These are phyloP conservation scores for Paraphoma sp. DNA, from an alignment of 2,329 filamentous ascomycete genomes.

Conservation along the genomic window DNA sequence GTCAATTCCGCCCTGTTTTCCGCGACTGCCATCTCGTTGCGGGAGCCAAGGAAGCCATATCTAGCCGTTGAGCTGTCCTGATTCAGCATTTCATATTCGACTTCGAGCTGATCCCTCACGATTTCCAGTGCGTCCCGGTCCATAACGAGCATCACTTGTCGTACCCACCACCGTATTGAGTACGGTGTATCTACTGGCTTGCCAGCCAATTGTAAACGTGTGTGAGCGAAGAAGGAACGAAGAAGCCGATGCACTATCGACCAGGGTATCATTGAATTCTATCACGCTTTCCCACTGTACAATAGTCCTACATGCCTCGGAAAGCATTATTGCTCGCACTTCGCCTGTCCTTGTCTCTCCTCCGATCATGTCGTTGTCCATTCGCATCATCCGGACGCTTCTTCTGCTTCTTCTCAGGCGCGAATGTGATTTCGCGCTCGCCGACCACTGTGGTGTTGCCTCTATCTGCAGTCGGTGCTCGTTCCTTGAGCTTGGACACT, in stretches of 20 bases:
- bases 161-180: too few relatives aligned
- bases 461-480: slow-evolving; percentile 15
- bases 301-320: slow-evolving; percentile 61
- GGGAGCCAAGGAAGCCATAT: too few relatives aligned
- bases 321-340: slow-evolving; percentile 81
- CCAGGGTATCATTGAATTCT: slow-evolving; percentile 14
- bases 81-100: too few relatives aligned
- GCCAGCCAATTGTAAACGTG: too few relatives aligned
- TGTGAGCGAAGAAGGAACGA: not conserved
- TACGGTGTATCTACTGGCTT: too few relatives aligned
- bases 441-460: slow-evolving; percentile 51
- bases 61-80: too few relatives aligned
- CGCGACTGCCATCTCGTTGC: not conserved
- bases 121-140: too few relatives aligned
- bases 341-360: slow-evolving; percentile 63
- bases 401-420: slow-evolving; percentile 62
- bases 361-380: slow-evolving; percentile 42
- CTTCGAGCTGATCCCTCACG: too few relatives aligned
- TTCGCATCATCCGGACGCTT: slow-evolving; percentile 38
- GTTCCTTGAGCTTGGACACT: slow-evolving; percentile 51
- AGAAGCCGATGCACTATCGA: not conserved
- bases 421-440: slow-evolving; percentile 74
- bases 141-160: too few relatives aligned
- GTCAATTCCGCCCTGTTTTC: not conserved
- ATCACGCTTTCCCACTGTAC: not conserved